These are phyloP conservation scores for Clavaria fumosa DNA, from an alignment of 768 basidiomycete species.

Conservation along the genomic window DNA sequence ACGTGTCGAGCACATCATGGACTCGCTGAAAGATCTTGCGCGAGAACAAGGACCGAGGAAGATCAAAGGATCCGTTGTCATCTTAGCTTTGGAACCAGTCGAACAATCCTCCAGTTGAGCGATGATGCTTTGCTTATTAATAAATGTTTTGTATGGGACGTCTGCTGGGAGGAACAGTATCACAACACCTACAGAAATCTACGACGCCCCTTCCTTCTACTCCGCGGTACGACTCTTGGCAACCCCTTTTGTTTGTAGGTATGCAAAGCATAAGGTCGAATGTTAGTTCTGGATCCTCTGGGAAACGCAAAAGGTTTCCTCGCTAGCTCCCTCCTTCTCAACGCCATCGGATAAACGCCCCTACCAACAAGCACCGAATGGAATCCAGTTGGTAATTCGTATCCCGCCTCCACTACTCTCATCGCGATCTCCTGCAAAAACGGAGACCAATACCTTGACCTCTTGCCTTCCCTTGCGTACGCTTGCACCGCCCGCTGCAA, in stretches of 20 bases:
- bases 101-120: neutral
- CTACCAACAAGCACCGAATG: constrained; percentile 25
- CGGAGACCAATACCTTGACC: constrained; percentile 17
- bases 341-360: constrained; percentile 1
- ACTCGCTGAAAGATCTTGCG: constrained; percentile 30
- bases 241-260: constrained; percentile 1
- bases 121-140: no score
- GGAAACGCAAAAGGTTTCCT: constrained; percentile 6
- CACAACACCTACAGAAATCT: no score
- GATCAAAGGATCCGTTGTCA: constrained; percentile 21
- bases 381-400: constrained; percentile 25
- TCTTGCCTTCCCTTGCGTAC: constrained; percentile 17
- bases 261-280: constrained; percentile 2
- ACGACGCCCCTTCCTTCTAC: no score
- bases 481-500: constrained; percentile 14
- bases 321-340: constrained; percentile 1
- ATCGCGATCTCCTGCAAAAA: constrained; percentile 23
- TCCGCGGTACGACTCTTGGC: no score
- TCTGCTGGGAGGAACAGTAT: no score
- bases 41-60: constrained; percentile 37
- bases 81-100: constrained; percentile 24
- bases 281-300: neutral
- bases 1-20: constrained; percentile 29
- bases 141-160: no score
- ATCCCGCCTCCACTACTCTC: constrained; percentile 26